Base-by-base conservation (phyloP, 768 basidiomycete species). In the Phallus indusiatus region DNA sequence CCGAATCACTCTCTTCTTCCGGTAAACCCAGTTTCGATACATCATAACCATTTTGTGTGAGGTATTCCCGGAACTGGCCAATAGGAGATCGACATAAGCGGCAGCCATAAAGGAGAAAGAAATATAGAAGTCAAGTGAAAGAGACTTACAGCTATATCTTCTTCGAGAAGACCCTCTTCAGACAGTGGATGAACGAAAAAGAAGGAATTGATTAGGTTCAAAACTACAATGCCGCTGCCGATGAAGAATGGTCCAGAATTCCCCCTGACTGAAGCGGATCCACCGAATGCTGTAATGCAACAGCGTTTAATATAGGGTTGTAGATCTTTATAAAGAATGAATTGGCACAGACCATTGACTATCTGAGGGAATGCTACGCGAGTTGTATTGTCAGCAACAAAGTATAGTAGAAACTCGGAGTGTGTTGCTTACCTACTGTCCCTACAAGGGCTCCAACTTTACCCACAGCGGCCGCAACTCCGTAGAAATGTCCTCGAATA, bases 221-320 rank as follows among this genome's bases (percentile, higher is more conserved):
- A 63, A 49, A 95, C 62, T 4, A 91, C 91, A 52, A 96, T 78
- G 37, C 68, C 71, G 63, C 87, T 88, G n/a, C 78, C 90, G 62
- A 92, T 69, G 88, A 86, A 91, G 80, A 92, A 92, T 12, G 90
- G 90, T n/a, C 90, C 90, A 0, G 91, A 92, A 67, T 87, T 85
- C 52, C 85, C 87, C 61, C 73, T 77, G 37, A 71, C 68, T 28
- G 79, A 71, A 10, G 53, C 63, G 1, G 76, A 9, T 5, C 84
- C 85, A 61, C 84, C 84, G 61, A 90, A 90, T 21, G 78, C 86
- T 82, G 28, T 28, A 28, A 61, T 20, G 28, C 4, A 28, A 7
- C 7, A 28, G 28, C 7, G 28, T 28, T 28, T 2, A 28, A 7
- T 2, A 28, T 28, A 7, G 7, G 28, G 7, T 28, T 28, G 7